Percentiles rank a stretch among this genome's conserved stretches.
These are phyloP conservation scores for Aciculoconidium aculeatum DNA, from an alignment of 805 yeast genomes.

Conservation along the genomic window DNA sequence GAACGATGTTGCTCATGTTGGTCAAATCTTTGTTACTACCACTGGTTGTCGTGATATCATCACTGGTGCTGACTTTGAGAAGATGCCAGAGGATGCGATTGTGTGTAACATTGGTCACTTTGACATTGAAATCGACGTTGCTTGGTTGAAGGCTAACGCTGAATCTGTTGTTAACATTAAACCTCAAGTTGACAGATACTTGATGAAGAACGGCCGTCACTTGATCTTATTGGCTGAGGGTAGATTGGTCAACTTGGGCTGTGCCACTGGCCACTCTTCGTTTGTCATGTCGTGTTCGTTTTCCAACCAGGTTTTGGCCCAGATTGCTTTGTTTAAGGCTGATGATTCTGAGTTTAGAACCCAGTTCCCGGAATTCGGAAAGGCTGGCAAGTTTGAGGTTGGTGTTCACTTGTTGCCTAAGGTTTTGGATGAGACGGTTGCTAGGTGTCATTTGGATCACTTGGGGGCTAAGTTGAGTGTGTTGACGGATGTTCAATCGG, in stretches of 20 bases:
- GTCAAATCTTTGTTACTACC: conserved; percentile 98
- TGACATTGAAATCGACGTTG: conserved; percentile 98
- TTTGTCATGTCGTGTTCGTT: conserved; percentile 99
- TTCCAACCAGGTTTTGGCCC: conserved; percentile 99
- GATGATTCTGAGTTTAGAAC: conserved; percentile 73
- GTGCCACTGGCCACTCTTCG: conserved; percentile 99
- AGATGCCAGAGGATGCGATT: conserved; percentile 98
- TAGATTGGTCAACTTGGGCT: conserved; percentile 98
- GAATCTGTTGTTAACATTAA: conserved; percentile 92
- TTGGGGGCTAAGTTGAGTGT: conserved; percentile 82
- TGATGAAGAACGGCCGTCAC: conserved; percentile 85
- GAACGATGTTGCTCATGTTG: conserved; percentile 86
- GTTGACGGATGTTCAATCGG: conserved; percentile 78
- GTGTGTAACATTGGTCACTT: conserved; percentile 99
- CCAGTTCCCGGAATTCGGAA: conserved; percentile 82
- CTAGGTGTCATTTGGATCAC: conserved; percentile 92
- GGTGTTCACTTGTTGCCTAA: conserved; percentile 97
- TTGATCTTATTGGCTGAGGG: conserved; percentile 96
- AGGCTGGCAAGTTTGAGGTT: conserved; percentile 82
- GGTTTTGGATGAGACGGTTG: conserved; percentile 97
- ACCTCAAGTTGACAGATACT: conserved; percentile 98
- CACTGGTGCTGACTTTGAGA: conserved; percentile 77
- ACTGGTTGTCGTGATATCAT: conserved; percentile 99
- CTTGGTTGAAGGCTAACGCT: conserved; percentile 96
- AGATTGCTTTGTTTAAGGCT: conserved; percentile 93